Conservation (phyloP, 164 flowering plant genomes). For the Tinospora cordifolia region DNA sequence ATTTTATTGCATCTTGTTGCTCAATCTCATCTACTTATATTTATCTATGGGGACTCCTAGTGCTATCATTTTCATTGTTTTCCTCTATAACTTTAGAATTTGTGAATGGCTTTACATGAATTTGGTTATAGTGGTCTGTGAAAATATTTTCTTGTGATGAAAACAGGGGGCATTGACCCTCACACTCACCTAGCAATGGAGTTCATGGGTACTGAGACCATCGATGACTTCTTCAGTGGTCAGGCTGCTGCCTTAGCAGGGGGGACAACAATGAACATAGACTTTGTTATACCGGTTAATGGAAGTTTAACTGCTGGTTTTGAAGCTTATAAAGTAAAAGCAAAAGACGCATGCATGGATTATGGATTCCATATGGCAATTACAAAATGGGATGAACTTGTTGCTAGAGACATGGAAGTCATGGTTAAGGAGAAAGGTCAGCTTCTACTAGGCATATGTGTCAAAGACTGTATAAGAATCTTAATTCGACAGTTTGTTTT, state of each 20-base stretch:
- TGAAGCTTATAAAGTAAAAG: constrained; percentile 58
- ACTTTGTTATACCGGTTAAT: constrained; percentile 82
- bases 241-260: constrained; percentile 99
- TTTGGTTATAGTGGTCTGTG: not conserved
- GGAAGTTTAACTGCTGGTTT: constrained; percentile 72
- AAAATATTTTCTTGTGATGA: constrained; percentile 5
- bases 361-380: constrained; percentile 97
- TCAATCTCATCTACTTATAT: not conserved
- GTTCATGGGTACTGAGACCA: constrained; percentile 64
- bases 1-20: not conserved
- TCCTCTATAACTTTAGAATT: too few species aligned
- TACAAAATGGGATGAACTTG: constrained; percentile 83
- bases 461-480: not conserved
- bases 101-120: not conserved
- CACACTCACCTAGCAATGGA: constrained; percentile 84
- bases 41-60: not conserved
- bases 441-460: not conserved
- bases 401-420: constrained; percentile 83
- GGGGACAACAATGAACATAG: constrained; percentile 98
- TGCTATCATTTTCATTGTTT: not conserved
- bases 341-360: constrained; percentile 77
- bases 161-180: constrained; percentile 95
- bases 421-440: constrained; percentile 92
- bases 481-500: not conserved
- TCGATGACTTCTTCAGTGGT: constrained; percentile 95